These are phyloP conservation scores for Phlyctochytrium planicorne DNA, from an alignment of 192 early-diverging fungal genomes.

Conservation along the genomic window DNA sequence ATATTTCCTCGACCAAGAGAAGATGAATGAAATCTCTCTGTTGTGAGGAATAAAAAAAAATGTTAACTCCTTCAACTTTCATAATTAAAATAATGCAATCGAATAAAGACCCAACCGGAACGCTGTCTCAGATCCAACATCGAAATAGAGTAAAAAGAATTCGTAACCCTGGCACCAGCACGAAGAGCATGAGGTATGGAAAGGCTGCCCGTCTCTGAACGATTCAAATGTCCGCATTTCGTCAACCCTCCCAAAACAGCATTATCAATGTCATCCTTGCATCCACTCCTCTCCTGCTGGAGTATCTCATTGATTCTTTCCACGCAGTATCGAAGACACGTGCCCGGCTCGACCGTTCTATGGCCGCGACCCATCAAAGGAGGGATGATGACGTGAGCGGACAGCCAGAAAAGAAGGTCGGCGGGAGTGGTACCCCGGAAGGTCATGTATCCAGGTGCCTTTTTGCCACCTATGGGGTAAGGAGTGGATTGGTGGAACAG, in stretches of 20 bases:
- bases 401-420: neutral
- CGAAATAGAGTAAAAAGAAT: too few species aligned
- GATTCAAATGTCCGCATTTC: too few species aligned
- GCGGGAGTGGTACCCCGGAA: neutral
- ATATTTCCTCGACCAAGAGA: too few species aligned
- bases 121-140: too few species aligned
- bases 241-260: neutral
- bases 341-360: neutral
- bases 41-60: too few species aligned
- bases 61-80: too few species aligned
- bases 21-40: too few species aligned
- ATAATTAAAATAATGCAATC: too few species aligned
- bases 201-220: too few species aligned
- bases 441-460: slow-evolving; percentile 8
- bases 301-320: neutral
- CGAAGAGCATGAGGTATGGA: too few species aligned
- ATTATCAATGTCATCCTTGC: slow-evolving; percentile 1
- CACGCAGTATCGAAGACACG: neutral
- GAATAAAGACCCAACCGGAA: too few species aligned
- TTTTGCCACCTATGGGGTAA: slow-evolving; percentile 8
- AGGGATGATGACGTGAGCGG: neutral
- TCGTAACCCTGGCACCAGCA: too few species aligned
- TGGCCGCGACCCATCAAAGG: neutral
- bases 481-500: neutral
- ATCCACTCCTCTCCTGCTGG: neutral